Evolutionary conservation across 164 flowering plant species (phyloP).

Genomic region (Magnolia changhungtana): DNA sequence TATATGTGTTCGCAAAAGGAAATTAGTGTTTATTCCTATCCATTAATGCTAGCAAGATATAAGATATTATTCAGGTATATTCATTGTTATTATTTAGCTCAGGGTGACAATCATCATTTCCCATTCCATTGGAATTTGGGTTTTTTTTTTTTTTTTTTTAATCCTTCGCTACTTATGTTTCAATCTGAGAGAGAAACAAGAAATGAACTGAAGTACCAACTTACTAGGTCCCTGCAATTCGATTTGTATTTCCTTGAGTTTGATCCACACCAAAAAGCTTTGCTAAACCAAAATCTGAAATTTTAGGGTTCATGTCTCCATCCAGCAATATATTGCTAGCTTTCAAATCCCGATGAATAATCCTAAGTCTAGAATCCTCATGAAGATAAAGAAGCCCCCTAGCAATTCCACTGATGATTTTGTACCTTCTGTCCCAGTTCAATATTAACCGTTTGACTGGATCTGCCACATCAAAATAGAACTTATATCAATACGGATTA

Average conservation of each 20-base stretch:
- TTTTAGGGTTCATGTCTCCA: conserved; percentile 27
- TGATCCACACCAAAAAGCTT: conserved; percentile 16
- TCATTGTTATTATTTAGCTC: too few species aligned
- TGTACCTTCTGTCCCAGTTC: conserved; percentile 16
- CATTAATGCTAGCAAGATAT: too few species aligned
- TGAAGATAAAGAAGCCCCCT: conserved; percentile 29
- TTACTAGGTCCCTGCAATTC: conserved; percentile 35
- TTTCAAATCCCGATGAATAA: conserved; percentile 33
- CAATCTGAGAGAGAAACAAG: not conserved
- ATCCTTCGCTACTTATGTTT: too few species aligned
- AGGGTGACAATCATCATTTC: too few species aligned
- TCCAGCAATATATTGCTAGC: conserved; percentile 32
- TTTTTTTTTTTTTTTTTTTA: too few species aligned
- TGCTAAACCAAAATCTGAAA: conserved; percentile 38
- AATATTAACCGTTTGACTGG: not conserved
- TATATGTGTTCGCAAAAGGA: too few species aligned
- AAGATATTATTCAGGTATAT: too few species aligned
- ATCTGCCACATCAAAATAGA: not conserved
- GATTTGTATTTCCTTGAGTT: conserved; percentile 13
- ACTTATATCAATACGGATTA: too few species aligned
- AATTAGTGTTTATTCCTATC: too few species aligned
- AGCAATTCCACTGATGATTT: conserved; percentile 20
- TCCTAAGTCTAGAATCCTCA: conserved; percentile 18
- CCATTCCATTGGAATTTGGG: too few species aligned
- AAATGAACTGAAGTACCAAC: not conserved